These are phyloP conservation scores for Alternaria brassicicola DNA, from an alignment of 2,329 filamentous ascomycete genomes.

Conservation along the genomic window DNA sequence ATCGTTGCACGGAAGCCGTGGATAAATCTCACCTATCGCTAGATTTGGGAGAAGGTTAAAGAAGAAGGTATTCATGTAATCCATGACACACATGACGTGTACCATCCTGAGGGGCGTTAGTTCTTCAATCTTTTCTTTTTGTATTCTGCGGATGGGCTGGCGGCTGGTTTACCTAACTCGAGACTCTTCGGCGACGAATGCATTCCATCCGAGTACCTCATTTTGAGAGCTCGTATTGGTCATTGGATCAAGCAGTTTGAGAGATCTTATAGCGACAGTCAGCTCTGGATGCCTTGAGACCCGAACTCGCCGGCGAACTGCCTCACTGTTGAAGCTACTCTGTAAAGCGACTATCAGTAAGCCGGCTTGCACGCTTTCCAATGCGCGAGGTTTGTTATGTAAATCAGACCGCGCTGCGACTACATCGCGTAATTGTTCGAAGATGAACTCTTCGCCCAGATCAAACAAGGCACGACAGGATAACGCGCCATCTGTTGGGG, in stretches of 20 bases:
- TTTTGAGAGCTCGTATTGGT: not conserved
- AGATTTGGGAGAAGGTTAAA: conserved; percentile 20
- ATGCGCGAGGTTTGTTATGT: not conserved
- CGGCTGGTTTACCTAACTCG: conserved; percentile 6
- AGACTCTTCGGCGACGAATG: conserved; percentile 17
- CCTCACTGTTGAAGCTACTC: conserved; percentile 12
- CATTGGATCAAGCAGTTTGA: not conserved
- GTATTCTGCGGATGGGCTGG: not conserved
- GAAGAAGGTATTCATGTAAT: conserved; percentile 15
- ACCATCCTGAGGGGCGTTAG: not conserved
- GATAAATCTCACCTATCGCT: conserved; percentile 10
- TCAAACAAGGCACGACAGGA: conserved; percentile 16
- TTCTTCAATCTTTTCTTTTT: not conserved
- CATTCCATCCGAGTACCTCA: conserved; percentile 5
- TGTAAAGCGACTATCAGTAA: conserved; percentile 14
- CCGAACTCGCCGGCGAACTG: conserved; percentile 9
- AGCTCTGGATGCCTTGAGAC: conserved; percentile 10
- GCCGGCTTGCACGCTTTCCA: conserved; percentile 19
- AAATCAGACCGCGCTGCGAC: not conserved
- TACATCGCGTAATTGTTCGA: conserved; percentile 2
- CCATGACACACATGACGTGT: not conserved
- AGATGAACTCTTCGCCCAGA: conserved; percentile 21
- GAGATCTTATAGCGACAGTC: conserved; percentile 11
- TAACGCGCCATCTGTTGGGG: conserved; percentile 17
- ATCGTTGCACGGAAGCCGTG: conserved; percentile 14